Evolutionary conservation across 805 yeast species (phyloP).

Genomic region (Teunomyces stri): DNA sequence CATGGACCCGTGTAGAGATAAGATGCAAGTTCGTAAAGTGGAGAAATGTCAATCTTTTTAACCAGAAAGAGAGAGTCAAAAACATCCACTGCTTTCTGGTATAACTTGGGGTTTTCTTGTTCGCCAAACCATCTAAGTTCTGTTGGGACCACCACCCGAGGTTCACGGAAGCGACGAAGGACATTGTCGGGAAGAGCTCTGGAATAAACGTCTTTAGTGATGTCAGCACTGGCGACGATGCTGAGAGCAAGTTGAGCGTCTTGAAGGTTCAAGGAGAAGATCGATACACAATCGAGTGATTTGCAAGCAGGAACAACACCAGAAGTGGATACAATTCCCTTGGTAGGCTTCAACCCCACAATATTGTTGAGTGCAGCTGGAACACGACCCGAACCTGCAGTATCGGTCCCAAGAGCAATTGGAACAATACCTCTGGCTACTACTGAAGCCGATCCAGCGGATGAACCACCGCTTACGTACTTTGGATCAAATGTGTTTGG

Average conservation of each 20-base stretch:
- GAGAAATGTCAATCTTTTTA: slow-evolving; percentile 65
- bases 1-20: slow-evolving; percentile 97
- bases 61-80: slow-evolving; percentile 55
- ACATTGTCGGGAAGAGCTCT: slow-evolving; percentile 72
- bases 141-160: slow-evolving; percentile 75
- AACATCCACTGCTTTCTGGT: slow-evolving; percentile 53
- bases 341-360: slow-evolving; percentile 89
- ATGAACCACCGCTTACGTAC: slow-evolving; percentile 93
- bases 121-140: slow-evolving; percentile 80
- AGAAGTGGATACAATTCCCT: slow-evolving; percentile 77
- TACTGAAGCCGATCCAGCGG: slow-evolving; percentile 92
- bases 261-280: slow-evolving; percentile 69
- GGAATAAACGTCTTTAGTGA: slow-evolving; percentile 71
- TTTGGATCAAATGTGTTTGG: slow-evolving; percentile 71
- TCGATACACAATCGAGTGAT: slow-evolving; percentile 88
- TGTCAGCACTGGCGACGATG: slow-evolving; percentile 70
- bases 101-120: slow-evolving; percentile 69
- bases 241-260: slow-evolving; percentile 83
- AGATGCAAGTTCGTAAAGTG: slow-evolving; percentile 75
- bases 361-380: slow-evolving; percentile 94
- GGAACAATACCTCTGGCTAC: slow-evolving; percentile 92
- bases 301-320: slow-evolving; percentile 99
- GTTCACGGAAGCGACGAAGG: slow-evolving; percentile 51
- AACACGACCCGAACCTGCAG: slow-evolving; percentile 97
- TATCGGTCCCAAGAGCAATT: slow-evolving; percentile 87